A percentile compares a stretch with the other conserved stretches of the same genome.
Conservation (phyloP, 78 protist species). For the Goniomonas avonlea region DNA sequence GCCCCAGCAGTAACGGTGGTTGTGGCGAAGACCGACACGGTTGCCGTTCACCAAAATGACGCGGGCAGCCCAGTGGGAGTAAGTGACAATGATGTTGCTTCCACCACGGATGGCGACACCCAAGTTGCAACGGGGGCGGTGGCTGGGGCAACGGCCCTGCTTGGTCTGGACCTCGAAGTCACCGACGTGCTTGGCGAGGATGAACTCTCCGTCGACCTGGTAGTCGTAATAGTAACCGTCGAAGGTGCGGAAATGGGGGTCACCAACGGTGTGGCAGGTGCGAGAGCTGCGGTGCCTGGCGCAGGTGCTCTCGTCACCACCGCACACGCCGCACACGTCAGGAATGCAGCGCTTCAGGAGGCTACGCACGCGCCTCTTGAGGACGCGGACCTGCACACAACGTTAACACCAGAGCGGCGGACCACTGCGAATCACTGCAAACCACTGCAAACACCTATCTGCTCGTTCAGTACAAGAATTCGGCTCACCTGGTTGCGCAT, state of each 20-base stretch:
- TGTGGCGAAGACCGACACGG: too few relatives aligned
- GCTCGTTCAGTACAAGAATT: too few relatives aligned
- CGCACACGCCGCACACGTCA: conserved; percentile 22
- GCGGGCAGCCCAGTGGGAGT: not conserved
- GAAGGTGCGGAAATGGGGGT: conserved; percentile 12
- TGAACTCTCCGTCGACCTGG: conserved; percentile 9
- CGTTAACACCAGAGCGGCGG: too few relatives aligned
- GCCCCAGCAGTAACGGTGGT: not conserved
- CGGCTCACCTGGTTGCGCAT: too few relatives aligned
- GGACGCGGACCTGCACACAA: too few relatives aligned
- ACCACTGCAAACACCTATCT: too few relatives aligned
- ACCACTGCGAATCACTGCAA: too few relatives aligned
- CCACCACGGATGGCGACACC: not conserved
- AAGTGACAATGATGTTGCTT: not conserved
- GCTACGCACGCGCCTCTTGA: too few relatives aligned
- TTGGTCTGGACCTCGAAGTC: conserved; percentile 10
- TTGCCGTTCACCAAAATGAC: not conserved
- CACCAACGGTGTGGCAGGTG: conserved; percentile 1
- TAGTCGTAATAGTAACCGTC: not conserved
- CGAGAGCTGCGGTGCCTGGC: not conserved
- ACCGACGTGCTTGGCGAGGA: not conserved
- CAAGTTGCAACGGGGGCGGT: not conserved
- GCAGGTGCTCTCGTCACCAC: conserved; percentile 21
- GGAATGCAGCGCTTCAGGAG: too few relatives aligned
- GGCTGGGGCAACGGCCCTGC: conserved; percentile 16